These are phyloP conservation scores for Atkinsonella texensis DNA, from an alignment of 2,329 filamentous ascomycete genomes.

Conservation along the genomic window DNA sequence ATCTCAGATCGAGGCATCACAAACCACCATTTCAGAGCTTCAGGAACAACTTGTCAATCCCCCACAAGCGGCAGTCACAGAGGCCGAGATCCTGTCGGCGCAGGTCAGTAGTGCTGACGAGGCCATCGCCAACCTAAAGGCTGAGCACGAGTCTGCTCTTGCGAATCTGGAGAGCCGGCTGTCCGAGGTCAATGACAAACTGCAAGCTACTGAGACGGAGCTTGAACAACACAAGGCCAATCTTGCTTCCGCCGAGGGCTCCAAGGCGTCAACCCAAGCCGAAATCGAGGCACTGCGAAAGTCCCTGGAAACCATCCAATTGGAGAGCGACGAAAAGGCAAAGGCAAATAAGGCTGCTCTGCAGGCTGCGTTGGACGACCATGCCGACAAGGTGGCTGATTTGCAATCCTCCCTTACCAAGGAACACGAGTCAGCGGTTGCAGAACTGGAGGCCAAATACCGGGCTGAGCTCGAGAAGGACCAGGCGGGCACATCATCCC, in stretches of 20 bases:
- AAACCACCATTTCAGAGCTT: constrained; percentile 43
- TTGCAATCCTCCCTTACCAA: constrained; percentile 36
- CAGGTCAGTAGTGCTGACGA: constrained; percentile 27
- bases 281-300: constrained; percentile 38
- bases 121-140: constrained; percentile 34
- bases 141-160: constrained; percentile 36
- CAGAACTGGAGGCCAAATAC: constrained; percentile 41
- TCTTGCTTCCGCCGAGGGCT: constrained; percentile 32
- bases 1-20: constrained; percentile 40
- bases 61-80: constrained; percentile 21
- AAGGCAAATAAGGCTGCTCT: constrained; percentile 20
- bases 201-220: constrained; percentile 37
- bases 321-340: constrained; percentile 23
- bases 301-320: constrained; percentile 32
- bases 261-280: constrained; percentile 35
- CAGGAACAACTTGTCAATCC: constrained; percentile 37
- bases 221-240: constrained; percentile 38
- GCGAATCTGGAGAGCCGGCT: constrained; percentile 34
- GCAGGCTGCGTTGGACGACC: constrained; percentile 31
- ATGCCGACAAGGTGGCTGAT: constrained; percentile 35
- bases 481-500: constrained; percentile 30
- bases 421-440: constrained; percentile 36
- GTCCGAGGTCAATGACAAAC: constrained; percentile 36
- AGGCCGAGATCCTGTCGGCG: constrained; percentile 27
- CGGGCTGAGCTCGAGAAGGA: constrained; percentile 36